phyloP scores from a whole-genome alignment of 176 grass and related monocot genomes.

The Phyllostachys edulis region DNA sequence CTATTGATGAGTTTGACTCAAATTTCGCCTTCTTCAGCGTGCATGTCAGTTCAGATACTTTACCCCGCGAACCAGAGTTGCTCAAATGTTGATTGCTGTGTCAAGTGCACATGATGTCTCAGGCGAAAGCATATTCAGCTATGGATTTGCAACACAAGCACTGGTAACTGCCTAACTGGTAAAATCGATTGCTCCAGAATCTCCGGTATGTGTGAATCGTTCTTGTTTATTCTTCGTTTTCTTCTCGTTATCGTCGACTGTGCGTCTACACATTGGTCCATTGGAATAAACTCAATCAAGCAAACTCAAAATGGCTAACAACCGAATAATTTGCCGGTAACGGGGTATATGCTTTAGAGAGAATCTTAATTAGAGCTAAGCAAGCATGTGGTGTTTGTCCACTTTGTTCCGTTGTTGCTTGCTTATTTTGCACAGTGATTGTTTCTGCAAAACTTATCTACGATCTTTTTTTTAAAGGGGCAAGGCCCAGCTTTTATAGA shows the following conservation, averaged over 20 bases:
- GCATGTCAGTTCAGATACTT: neutral
- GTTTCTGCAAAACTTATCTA: conserved; percentile 11
- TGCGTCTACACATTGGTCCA: neutral
- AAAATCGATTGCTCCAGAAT: neutral
- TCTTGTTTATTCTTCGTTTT: neutral
- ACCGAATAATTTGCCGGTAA: conserved; percentile 5
- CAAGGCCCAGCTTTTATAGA: no score
- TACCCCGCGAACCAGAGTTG: neutral
- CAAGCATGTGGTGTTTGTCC: neutral
- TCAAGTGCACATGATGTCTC: neutral
- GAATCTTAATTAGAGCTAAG: neutral
- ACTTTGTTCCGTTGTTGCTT: neutral
- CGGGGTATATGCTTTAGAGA: neutral
- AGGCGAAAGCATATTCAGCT: neutral
- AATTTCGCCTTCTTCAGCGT: neutral
- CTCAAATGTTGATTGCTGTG: neutral
- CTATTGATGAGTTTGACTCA: neutral
- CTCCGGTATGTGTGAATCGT: neutral
- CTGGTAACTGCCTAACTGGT: neutral
- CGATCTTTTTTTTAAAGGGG: no score
- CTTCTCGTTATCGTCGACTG: neutral
- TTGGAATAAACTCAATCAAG: conserved; percentile 6
- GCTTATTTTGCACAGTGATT: neutral
- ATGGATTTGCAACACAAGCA: neutral
- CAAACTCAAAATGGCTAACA: conserved; percentile 19